phyloP scores from a whole-genome alignment of 177 flowering plant species.

The Vitis hybrid region DNA sequence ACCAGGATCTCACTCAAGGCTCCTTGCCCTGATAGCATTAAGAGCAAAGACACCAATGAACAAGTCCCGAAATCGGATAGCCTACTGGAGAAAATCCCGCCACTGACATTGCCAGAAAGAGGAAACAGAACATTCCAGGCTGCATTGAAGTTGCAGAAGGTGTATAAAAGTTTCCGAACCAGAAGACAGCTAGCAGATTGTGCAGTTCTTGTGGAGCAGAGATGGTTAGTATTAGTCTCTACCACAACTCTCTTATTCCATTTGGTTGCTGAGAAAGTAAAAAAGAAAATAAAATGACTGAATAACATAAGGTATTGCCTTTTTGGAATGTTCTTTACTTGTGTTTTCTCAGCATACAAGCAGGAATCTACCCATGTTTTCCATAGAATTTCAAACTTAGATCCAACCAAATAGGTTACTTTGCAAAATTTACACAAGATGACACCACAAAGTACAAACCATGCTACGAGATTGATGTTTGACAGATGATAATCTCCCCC shows the following conservation, averaged over 20 bases:
- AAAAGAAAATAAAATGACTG: no score
- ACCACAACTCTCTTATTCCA: background rate
- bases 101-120: background rate
- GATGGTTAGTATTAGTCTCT: conserved; percentile 40
- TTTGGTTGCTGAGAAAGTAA: no score
- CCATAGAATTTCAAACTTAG: no score
- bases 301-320: no score
- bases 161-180: conserved; percentile 65
- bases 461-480: no score
- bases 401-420: no score
- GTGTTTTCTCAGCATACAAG: no score
- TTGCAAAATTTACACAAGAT: no score
- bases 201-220: conserved; percentile 70
- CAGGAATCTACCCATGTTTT: no score
- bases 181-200: conserved; percentile 74
- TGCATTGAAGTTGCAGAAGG: conserved; percentile 64
- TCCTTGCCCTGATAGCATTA: conserved; percentile 15
- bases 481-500: no score
- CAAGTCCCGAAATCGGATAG: conserved; percentile 6
- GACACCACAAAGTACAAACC: no score
- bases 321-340: no score
- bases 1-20: conserved; percentile 20
- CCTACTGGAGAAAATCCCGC: conserved; percentile 3
- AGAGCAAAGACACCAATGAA: conserved; percentile 1
- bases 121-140: conserved; percentile 31